Evolutionary conservation across 306 rosid species (phyloP), one percentile per base, ranked within the genome.

Genomic region (Crotalaria pallida): DNA sequence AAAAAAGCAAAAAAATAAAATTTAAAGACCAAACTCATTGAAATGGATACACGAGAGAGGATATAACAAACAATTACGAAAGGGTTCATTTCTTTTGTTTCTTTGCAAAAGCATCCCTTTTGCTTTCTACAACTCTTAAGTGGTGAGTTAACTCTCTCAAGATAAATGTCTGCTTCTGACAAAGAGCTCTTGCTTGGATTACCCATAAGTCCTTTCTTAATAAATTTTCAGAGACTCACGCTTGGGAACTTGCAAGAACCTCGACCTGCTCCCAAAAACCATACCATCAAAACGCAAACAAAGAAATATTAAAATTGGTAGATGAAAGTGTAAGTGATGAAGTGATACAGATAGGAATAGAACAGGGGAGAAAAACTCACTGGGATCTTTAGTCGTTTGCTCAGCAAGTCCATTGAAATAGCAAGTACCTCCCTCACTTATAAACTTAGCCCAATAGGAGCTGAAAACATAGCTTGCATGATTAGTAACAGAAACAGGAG

Each of bases 381-480:
- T 83, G 0, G 87, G 89, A 73, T 87, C 80, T 2, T 2, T 58
- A 0, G 74, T 61, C 18, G 92, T 80, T 9, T 78, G 65, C 67
- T 53, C 56, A 0, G 88, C 89, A 13, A 87, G 84, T 16, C 88
- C 92, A 74, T 83, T 69, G 75, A 83, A 87, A 47, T 66, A 38
- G 59, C 85, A 87, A 23, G 71, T 85, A 1, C 76, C 89, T 11
- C 89, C 89, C 3, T 22, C 64, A 10, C 40, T 78, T 59, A 72
- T 77, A 7, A 80, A 83, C 79, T 47, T 70, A 0, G 83, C 65
- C 87, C 86, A 85, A 12, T 76, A 85, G 5, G 89, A 73, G 52
- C 88, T 87, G 26, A 82, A 85, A 4, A 80, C 88, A 22, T 79
- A 88, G 41, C 83, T 85, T 0, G 88, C 90, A 69, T 77, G 94